Conservation (phyloP, 805 yeast species). For the Brettanomyces sp. region DNA sequence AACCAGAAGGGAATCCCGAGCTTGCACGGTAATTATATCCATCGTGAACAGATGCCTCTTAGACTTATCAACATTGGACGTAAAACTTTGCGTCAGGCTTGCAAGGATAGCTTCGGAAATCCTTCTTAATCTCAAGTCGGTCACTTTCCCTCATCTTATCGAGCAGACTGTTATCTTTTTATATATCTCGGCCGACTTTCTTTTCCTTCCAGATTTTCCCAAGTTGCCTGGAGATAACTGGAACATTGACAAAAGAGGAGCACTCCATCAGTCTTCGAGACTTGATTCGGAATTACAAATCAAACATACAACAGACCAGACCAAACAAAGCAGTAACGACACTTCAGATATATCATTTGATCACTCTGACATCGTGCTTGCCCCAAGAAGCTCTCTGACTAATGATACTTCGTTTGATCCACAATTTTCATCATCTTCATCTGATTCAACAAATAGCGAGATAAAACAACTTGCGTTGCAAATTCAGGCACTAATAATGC, state of each 20-base stretch:
- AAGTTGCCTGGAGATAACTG: constrained; percentile 18
- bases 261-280: background rate
- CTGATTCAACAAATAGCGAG: background rate
- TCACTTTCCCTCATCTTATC: constrained; percentile 33
- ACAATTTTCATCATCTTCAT: background rate
- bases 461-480: too few species aligned
- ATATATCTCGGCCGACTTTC: constrained; percentile 33
- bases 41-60: constrained; percentile 38
- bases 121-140: constrained; percentile 25
- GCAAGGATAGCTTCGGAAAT: constrained; percentile 30
- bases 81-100: constrained; percentile 28
- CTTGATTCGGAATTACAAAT: background rate
- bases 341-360: background rate
- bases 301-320: background rate
- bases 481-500: too few species aligned
- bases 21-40: constrained; percentile 26
- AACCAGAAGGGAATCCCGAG: constrained; percentile 17
- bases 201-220: constrained; percentile 22
- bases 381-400: background rate
- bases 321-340: too few species aligned
- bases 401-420: background rate
- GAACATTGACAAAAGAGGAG: constrained; percentile 7
- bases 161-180: constrained; percentile 37
- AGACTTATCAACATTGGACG: constrained; percentile 31
- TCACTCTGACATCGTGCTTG: background rate